Evolutionary conservation across 2,329 filamentous ascomycete genomes (phyloP).

Genomic region (Aureobasidium vineae): DNA sequence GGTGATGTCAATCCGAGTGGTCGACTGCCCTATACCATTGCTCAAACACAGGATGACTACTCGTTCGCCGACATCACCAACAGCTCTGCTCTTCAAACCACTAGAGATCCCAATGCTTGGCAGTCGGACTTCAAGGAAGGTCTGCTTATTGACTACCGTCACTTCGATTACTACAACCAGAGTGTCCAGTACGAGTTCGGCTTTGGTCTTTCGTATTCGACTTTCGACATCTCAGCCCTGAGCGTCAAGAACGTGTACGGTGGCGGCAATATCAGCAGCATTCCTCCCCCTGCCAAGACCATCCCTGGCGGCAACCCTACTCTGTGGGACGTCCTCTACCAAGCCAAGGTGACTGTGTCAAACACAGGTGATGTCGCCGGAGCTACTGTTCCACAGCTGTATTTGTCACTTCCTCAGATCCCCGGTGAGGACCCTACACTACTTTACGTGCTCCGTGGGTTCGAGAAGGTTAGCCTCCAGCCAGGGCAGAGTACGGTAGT

Average conservation of each 20-base stretch:
- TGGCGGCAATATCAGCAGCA: conserved; percentile 48
- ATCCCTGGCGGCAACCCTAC: conserved; percentile 58
- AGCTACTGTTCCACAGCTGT: conserved; percentile 62
- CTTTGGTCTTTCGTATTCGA: conserved; percentile 41
- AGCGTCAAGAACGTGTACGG: conserved; percentile 44
- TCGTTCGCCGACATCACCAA: conserved; percentile 40
- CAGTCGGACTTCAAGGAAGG: conserved; percentile 54
- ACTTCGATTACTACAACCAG: conserved; percentile 48
- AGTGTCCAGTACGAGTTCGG: conserved; percentile 40
- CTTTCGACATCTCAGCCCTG: conserved; percentile 48
- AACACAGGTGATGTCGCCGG: conserved; percentile 65
- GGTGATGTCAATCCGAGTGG: conserved; percentile 40
- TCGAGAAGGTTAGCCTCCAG: conserved; percentile 43
- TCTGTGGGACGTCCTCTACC: conserved; percentile 67
- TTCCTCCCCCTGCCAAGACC: conserved; percentile 43
- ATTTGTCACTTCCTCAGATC: conserved; percentile 49
- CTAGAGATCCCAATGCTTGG: conserved; percentile 42
- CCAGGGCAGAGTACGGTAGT: conserved; percentile 33
- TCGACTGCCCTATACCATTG: conserved; percentile 43
- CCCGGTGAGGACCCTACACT: conserved; percentile 62
- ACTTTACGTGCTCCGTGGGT: conserved; percentile 44
- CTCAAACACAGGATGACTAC: conserved; percentile 39
- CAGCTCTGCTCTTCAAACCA: conserved; percentile 37
- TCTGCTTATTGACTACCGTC: conserved; percentile 55
- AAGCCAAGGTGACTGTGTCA: conserved; percentile 63